These are phyloP conservation scores for Aspergillus thermomutatus DNA, from an alignment of 2,329 filamentous ascomycete genomes.

Conservation along the genomic window DNA sequence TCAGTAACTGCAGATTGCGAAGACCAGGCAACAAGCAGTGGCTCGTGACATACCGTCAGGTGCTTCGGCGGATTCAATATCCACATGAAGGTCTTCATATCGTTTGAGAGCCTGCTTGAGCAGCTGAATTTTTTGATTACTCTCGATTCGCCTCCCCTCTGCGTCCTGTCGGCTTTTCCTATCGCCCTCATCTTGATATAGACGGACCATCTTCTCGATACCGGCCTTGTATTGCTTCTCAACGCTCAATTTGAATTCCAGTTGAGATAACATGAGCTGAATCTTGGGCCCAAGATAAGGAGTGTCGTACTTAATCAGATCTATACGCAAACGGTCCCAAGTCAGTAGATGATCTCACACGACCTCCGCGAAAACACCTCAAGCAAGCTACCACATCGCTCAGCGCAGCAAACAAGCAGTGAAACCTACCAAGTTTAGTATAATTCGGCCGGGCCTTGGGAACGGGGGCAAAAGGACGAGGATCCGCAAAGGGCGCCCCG, in stretches of 20 bases:
- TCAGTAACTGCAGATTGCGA: constrained; percentile 23
- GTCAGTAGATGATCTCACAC: constrained; percentile 13
- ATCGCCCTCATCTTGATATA: constrained; percentile 96
- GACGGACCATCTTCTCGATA: constrained; percentile 97
- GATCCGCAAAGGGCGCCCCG: constrained; percentile 72
- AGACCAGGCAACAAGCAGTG: constrained; percentile 5
- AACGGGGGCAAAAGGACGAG: constrained; percentile 63
- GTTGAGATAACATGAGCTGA: constrained; percentile 96
- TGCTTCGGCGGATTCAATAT: constrained; percentile 75
- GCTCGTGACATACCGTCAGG: constrained; percentile 65
- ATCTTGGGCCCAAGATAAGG: constrained; percentile 93
- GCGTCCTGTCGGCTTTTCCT: constrained; percentile 93
- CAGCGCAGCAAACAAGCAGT: neutral
- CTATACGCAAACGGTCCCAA: constrained; percentile 44
- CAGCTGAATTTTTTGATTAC: constrained; percentile 95
- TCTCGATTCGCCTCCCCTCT: constrained; percentile 83
- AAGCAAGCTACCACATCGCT: neutral
- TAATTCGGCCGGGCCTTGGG: constrained; percentile 83
- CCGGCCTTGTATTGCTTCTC: constrained; percentile 99
- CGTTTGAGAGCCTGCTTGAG: constrained; percentile 92
- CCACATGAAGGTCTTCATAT: constrained; percentile 96
- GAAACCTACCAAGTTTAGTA: constrained; percentile 80
- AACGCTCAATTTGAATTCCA: constrained; percentile 97
- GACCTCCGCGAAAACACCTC: constrained; percentile 6
- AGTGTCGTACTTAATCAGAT: constrained; percentile 98